Conservation (phyloP, 2,329 filamentous ascomycete genomes). For the Leptodontidium sp. region DNA sequence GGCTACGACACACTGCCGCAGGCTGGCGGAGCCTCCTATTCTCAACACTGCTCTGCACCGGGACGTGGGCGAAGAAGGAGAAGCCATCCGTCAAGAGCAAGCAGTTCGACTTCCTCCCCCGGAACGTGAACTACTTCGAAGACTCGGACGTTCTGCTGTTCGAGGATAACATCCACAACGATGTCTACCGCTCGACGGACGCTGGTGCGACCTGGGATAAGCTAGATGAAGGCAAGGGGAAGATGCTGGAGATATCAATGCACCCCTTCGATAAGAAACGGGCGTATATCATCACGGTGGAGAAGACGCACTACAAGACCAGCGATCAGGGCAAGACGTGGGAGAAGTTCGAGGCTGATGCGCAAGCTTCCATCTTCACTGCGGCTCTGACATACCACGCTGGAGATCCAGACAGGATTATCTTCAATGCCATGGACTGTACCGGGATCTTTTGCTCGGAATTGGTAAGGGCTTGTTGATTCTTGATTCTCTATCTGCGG, state of each 20-base stretch:
- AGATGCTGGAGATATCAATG: constrained; percentile 70
- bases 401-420: constrained; percentile 80
- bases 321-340: constrained; percentile 84
- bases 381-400: constrained; percentile 80
- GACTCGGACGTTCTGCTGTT: constrained; percentile 84
- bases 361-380: constrained; percentile 62
- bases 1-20: constrained; percentile 40
- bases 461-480: constrained; percentile 47
- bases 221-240: constrained; percentile 68
- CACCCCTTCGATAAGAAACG: constrained; percentile 81
- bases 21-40: constrained; percentile 45
- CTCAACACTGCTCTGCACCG: constrained; percentile 40
- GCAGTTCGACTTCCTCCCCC: constrained; percentile 71
- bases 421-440: constrained; percentile 82
- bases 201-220: constrained; percentile 80
- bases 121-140: constrained; percentile 86
- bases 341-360: constrained; percentile 73
- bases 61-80: constrained; percentile 46
- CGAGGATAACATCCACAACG: constrained; percentile 69
- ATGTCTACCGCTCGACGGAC: constrained; percentile 80
- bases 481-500: not conserved
- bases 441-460: constrained; percentile 69
- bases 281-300: constrained; percentile 80
- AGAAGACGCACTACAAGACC: constrained; percentile 81
- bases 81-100: constrained; percentile 70